phyloP scores from a whole-genome alignment of 768 basidiomycete genomes.

The Trametes elegans region DNA sequence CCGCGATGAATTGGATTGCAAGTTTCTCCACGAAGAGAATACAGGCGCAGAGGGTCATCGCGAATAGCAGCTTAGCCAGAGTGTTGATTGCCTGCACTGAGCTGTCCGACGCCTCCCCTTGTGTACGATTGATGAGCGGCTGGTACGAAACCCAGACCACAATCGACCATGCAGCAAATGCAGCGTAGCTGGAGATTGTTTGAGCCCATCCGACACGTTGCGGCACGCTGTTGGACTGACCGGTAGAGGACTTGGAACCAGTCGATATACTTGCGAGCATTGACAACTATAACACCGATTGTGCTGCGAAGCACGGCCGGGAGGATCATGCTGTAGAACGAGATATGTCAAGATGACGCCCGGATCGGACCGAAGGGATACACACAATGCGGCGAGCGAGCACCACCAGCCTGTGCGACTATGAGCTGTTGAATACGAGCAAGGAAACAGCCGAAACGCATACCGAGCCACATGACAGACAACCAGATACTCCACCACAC shows the following conservation, averaged over 20 bases:
- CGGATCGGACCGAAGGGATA: slow-evolving; percentile 9
- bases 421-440: background rate
- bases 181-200: slow-evolving; percentile 46
- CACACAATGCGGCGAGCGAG: slow-evolving; percentile 62
- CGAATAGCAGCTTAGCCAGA: slow-evolving; percentile 69
- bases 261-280: slow-evolving; percentile 71
- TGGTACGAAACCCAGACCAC: slow-evolving; percentile 71
- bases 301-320: slow-evolving; percentile 58
- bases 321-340: slow-evolving; percentile 33
- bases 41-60: slow-evolving; percentile 62
- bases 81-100: slow-evolving; percentile 34
- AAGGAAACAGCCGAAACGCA: slow-evolving; percentile 16
- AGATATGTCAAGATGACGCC: background rate
- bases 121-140: slow-evolving; percentile 55
- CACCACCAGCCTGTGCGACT: slow-evolving; percentile 68
- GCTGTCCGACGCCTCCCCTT: slow-evolving; percentile 29
- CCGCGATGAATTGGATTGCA: slow-evolving; percentile 81
- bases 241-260: slow-evolving; percentile 68
- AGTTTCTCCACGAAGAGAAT: slow-evolving; percentile 83
- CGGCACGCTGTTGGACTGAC: slow-evolving; percentile 31
- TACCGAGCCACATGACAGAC: slow-evolving; percentile 73
- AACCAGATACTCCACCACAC: slow-evolving; percentile 88
- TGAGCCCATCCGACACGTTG: background rate
- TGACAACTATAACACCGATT: slow-evolving; percentile 71
- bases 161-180: slow-evolving; percentile 66